Evolutionary conservation across 768 basidiomycete species (phyloP), one percentile per base, ranked within the genome.

Genomic region (Collybia sordida): DNA sequence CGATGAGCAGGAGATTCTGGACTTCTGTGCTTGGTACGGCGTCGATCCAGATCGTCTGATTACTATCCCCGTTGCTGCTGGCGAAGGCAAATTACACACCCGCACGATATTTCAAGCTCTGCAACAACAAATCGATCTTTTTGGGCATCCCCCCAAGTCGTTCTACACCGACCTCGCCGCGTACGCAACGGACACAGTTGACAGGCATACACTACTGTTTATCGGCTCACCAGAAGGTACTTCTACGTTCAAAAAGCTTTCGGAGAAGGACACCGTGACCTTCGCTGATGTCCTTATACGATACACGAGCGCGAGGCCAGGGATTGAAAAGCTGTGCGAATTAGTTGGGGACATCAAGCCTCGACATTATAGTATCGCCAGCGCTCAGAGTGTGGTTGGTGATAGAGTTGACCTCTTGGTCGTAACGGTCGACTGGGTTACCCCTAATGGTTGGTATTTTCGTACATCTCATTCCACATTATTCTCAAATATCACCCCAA

Each of bases 361-460:
- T 3, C 81, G 97, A 54, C 97, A 98, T 69, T 99, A 99, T 70
- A 96, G 93, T 67, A 99, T 99, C 62, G 96, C 97, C 18, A 93
- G 90, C 57, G 83, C 93, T 27, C 96, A 98, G 69, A 90, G 88
- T 61, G 94, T 90, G 49, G 95, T 98, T 14, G 97, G 97, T 4
- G 81, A 98, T 64, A 82, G 90, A 49, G 94, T 99, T 6, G 96
- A 99, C 67, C 74, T 99, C 23, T 73, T 99, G 50, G 88, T 99
- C 53, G 97, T 99, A 28, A 95, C 93, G 1, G 95, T 98, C 27
- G 94, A 98, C 53, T 99, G 97, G 97, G 63, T 79, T 36, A 84
- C 88, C 15, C 87, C 94, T 8, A 79, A 72, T 59, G 95, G 95
- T 93, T 60, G 67, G 81, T 6, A 14, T 23, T 27, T 48, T 12